Conservation (phyloP, 305 asterid genomes). For the Fraxinus angustifolia region DNA sequence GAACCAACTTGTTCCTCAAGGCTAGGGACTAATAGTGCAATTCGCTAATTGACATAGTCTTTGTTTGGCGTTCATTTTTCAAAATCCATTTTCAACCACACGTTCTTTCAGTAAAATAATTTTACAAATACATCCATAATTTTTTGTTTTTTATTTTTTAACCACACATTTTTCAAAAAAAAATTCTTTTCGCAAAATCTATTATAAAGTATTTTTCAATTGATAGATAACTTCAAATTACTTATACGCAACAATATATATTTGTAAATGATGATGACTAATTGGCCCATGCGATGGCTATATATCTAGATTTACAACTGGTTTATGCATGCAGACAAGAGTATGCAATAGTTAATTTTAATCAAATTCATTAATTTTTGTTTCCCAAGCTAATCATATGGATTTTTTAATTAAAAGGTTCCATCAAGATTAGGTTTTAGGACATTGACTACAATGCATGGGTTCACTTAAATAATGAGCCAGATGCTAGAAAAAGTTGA, state of each 20-base stretch:
- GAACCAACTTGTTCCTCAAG: neutral
- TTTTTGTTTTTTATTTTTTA: too few relatives aligned
- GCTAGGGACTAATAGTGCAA: neutral
- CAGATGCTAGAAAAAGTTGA: neutral
- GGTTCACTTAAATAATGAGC: neutral
- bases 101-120: too few relatives aligned
- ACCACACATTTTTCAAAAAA: neutral
- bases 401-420: neutral
- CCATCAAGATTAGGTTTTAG: neutral
- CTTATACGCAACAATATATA: neutral
- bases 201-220: neutral
- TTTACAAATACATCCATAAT: neutral
- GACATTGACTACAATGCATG: neutral
- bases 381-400: neutral
- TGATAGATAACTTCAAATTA: neutral
- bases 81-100: too few relatives aligned
- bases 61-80: too few relatives aligned
- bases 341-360: neutral
- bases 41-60: neutral
- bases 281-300: neutral
- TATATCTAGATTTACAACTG: neutral
- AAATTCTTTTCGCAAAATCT: neutral
- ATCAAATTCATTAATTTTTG: neutral
- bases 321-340: too few relatives aligned
- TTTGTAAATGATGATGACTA: neutral